Percentiles rank a stretch among this genome's conserved stretches.
Conservation (phyloP, 768 basidiomycete species). For the Boletus coccyginus region DNA sequence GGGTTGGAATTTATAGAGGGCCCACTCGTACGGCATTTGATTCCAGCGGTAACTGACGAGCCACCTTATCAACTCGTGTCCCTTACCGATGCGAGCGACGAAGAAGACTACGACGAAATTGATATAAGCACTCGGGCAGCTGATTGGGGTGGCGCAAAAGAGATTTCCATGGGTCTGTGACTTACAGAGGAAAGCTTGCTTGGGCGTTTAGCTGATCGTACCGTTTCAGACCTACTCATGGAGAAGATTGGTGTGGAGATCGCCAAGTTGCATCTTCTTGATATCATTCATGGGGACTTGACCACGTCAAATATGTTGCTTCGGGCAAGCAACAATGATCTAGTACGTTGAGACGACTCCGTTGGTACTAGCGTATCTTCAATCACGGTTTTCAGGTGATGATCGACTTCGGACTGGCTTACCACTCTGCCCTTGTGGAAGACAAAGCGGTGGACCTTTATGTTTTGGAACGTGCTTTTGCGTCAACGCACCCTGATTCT, state of each 20-base stretch:
- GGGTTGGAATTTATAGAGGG: slow-evolving; percentile 94
- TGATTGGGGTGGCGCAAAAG: slow-evolving; percentile 16
- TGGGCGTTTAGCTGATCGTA: background rate
- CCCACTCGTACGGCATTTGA: slow-evolving; percentile 66
- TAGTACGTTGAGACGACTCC: slow-evolving; percentile 36
- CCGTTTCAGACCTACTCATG: slow-evolving; percentile 68
- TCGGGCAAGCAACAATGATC: slow-evolving; percentile 42
- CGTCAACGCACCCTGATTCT: slow-evolving; percentile 91
- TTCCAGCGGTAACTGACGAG: slow-evolving; percentile 74
- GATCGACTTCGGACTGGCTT: slow-evolving; percentile 95
- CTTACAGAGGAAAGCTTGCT: background rate
- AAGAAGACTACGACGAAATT: slow-evolving; percentile 9
- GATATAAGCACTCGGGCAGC: slow-evolving; percentile 7
- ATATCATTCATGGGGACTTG: slow-evolving; percentile 92
- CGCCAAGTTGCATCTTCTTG: slow-evolving; percentile 83
- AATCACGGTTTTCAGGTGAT: slow-evolving; percentile 50
- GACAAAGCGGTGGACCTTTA: slow-evolving; percentile 98
- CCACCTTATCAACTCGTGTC: slow-evolving; percentile 28
- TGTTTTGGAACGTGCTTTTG: slow-evolving; percentile 93
- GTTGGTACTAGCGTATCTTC: background rate
- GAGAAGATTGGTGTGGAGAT: slow-evolving; percentile 77
- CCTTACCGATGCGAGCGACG: slow-evolving; percentile 40
- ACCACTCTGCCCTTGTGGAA: slow-evolving; percentile 76
- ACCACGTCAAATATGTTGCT: slow-evolving; percentile 99
- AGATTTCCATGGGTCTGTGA: slow-evolving; percentile 57